Evolutionary conservation across 2,329 filamentous ascomycete genomes (phyloP), one percentile per base, ranked within the genome.

Genomic region (Cytospora mali): DNA sequence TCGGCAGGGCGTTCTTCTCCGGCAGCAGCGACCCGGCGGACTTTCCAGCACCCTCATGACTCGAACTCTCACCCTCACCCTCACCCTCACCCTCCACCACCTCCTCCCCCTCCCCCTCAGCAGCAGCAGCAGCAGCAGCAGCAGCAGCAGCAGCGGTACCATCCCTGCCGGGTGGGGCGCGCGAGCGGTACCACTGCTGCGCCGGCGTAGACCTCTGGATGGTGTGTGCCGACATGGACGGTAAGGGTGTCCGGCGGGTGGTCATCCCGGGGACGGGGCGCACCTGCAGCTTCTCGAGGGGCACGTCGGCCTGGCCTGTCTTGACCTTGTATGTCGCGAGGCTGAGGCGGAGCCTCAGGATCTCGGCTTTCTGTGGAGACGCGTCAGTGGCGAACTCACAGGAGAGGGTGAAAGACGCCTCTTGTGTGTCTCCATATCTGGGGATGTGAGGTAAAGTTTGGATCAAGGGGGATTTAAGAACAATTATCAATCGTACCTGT

Each of bases 301-400:
- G 87, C 29, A 90, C 80, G 62, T 84, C 77, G 59, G 86, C 83
- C 74, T 93, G 90, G 64, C 89, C 87, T 2, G 90, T 93, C 62
- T 82, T 83, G 67, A 93, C 80, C 75, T 93, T 93, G 79, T 92
- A 93, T 70, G 84, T 84, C 16, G 89, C 90, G 23, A 92, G 82
- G 29, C 84, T 81, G 18, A 93, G 83, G n/a, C 89, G 84, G 11
- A 91, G 81, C 57, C 83, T 83, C 51, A 93, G 79, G 55, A 86
- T 84, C 70, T 89, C 84, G 23, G 87, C 88, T 75, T 84, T 83
- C 82, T 90, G 73, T 58, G 18, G 25, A 13, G n/a, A 55, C 60
- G 33, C 27, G 58, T 62, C n/a, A 64, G 57, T 27, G 28, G 18
- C 0, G 2, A 5, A 6, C 4, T 7, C 18, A 33, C 14, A 4